These are phyloP conservation scores for bread wheat (Triticum aestivum) DNA, from an alignment of 176 grass and related monocot genomes.

Conservation along the genomic window IWGSC_CS_RefSeq_v2.1 NC_057801.1:655856024-655856523, in stretches of 20 bases:
- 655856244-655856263: not conserved
- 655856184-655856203: not conserved
- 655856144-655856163: not conserved
- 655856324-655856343: conserved; percentile 66
- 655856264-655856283: not conserved
- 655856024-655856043: not conserved
- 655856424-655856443: conserved; percentile 48
- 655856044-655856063: not conserved
- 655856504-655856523: conserved; percentile 43
- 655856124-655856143: not conserved
- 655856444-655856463: conserved; percentile 50
- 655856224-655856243: not conserved
- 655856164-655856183: not conserved
- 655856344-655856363: conserved; percentile 46
- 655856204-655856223: not conserved
- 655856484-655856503: conserved; percentile 59
- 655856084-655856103: not conserved
- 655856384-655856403: conserved; percentile 58
- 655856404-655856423: conserved; percentile 53
- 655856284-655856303: conserved; percentile 35
- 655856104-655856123: not conserved
- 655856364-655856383: conserved; percentile 56
- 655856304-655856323: conserved; percentile 64
- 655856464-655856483: conserved; percentile 60
- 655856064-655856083: not conserved